These are phyloP conservation scores for Aurantiochytrium sp. DNA, from an alignment of 108 stramenopile genomes.

Conservation along the genomic window DNA sequence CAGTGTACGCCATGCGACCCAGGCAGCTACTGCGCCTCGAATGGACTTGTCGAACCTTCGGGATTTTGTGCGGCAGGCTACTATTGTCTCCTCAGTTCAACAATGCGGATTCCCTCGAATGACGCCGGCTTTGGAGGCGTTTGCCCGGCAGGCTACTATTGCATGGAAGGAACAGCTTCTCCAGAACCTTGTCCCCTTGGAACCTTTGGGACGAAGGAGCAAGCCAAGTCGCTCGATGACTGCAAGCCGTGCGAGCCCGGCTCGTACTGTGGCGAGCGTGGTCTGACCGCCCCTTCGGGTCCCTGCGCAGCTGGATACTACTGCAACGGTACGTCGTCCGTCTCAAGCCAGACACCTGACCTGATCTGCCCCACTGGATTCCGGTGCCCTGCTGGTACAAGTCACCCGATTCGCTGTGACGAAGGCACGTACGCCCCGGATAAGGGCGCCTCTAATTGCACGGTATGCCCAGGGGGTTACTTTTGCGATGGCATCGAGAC, in stretches of 20 bases:
- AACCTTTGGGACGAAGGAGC: slow-evolving; percentile 12
- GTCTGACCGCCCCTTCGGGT: slow-evolving; percentile 21
- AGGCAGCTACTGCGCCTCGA: slow-evolving; percentile 35
- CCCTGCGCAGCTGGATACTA: slow-evolving; percentile 38
- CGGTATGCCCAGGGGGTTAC: slow-evolving; percentile 18
- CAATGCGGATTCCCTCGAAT: slow-evolving; percentile 19
- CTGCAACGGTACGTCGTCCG: slow-evolving; percentile 19
- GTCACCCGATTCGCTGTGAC: slow-evolving; percentile 11
- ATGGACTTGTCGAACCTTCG: slow-evolving; percentile 16
- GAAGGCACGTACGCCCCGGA: slow-evolving; percentile 25
- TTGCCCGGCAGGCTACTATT: slow-evolving; percentile 48
- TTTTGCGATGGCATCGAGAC: slow-evolving; percentile 20
- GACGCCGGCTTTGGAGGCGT: slow-evolving; percentile 6
- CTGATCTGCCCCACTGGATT: slow-evolving; percentile 24
- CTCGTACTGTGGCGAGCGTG: slow-evolving; percentile 41
- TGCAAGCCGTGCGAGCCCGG: slow-evolving; percentile 33
- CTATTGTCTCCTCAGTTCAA: slow-evolving; percentile 40
- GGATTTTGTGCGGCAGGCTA: slow-evolving; percentile 33
- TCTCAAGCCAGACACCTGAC: slow-evolving; percentile 12
- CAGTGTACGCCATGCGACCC: slow-evolving; percentile 30
- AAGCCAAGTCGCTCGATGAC: slow-evolving; percentile 7
- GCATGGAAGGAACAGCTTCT: slow-evolving; percentile 25
- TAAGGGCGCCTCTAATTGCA: neutral
- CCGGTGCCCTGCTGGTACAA: neutral
- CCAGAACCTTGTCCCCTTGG: slow-evolving; percentile 37